Evolutionary conservation across 768 basidiomycete species (phyloP), one percentile per base, ranked within the genome.

Genomic region (Tylopilus balloui): DNA sequence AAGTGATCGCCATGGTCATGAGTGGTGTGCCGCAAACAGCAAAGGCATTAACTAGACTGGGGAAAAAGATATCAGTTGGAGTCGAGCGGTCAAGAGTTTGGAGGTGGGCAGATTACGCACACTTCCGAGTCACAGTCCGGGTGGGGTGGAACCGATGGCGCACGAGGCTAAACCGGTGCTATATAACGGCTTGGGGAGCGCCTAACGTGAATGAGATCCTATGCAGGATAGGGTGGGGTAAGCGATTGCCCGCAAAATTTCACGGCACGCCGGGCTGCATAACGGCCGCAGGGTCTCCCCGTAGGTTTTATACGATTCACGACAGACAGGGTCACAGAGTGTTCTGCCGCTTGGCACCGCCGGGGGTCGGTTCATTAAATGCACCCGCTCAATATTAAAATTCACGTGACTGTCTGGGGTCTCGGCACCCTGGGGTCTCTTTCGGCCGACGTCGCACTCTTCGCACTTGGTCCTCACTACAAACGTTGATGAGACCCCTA

Each of bases 11-110:
- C 45, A 63, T 44, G 19, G 55, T 48, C 62, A 69, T 70, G n/a
- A 50, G 25, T 45, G 34, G 52, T 43, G 32, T n/a, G n/a, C n/a
- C n/a, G n/a, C 37, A 45, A 27, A 58, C 47, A 27, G 54, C 49
- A 45, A 63, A 52, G 55, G 67, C 65, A 53, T 63, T 28, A 52
- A 63, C 50, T 25, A 32, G 35, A 49, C 61, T 61, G 25, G 35
- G 46, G 42, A 48, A 38, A 45, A 50, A 40, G 52, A 55, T 47
- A 52, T 49, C 31, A 54, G 56, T 23, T 38, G 23, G 38, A 35
- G 31, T 45, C 23, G 37, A 48, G 52, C 48, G 40, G n/a, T 47
- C 32, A 48, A 28, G 32, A 19, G 44, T 50, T 57, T 39, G 55
- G 3, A 23, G 47, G 9, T 25, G 8, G n/a, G 34, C 13, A 56